Conservation (phyloP, 2,329 filamentous ascomycete genomes). For the Fusarium siculi region DNA sequence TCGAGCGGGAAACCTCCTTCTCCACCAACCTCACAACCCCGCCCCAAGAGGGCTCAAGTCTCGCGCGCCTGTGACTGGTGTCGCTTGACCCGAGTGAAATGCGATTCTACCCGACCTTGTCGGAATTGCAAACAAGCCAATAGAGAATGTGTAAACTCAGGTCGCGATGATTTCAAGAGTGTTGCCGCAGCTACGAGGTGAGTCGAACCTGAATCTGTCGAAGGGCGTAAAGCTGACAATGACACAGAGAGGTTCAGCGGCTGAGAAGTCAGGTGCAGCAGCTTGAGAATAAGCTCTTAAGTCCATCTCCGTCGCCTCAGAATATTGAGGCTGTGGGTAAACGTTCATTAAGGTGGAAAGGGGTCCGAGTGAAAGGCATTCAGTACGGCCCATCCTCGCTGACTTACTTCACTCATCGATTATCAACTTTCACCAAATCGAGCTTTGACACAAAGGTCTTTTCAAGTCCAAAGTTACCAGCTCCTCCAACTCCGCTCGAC, state of each 20-base stretch:
- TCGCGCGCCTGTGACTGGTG: conserved; percentile 48
- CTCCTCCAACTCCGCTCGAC: not conserved
- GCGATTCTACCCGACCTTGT: conserved; percentile 44
- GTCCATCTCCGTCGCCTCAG: not conserved
- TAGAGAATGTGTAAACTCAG: conserved; percentile 38
- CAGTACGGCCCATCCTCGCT: conserved; percentile 42
- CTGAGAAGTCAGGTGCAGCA: conserved; percentile 36
- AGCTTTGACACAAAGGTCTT: not conserved
- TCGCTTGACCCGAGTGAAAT: conserved; percentile 45
- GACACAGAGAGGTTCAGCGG: conserved; percentile 38
- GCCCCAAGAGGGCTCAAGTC: conserved; percentile 45
- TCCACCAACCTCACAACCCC: conserved; percentile 33
- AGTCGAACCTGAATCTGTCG: not conserved
- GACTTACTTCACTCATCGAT: conserved; percentile 35
- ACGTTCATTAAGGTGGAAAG: conserved; percentile 17
- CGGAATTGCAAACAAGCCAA: conserved; percentile 41
- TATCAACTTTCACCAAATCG: conserved; percentile 30
- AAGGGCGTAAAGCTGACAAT: not conserved
- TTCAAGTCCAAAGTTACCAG: not conserved
- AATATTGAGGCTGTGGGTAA: not conserved
- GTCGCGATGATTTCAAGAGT: conserved; percentile 42
- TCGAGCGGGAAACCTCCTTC: conserved; percentile 26
- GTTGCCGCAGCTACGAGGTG: conserved; percentile 41
- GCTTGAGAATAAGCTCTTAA: conserved; percentile 30
- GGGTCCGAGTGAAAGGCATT: not conserved